These are phyloP conservation scores for Canariomyces notabilis DNA, from an alignment of 2,329 filamentous ascomycete species.

Conservation along the genomic window DNA sequence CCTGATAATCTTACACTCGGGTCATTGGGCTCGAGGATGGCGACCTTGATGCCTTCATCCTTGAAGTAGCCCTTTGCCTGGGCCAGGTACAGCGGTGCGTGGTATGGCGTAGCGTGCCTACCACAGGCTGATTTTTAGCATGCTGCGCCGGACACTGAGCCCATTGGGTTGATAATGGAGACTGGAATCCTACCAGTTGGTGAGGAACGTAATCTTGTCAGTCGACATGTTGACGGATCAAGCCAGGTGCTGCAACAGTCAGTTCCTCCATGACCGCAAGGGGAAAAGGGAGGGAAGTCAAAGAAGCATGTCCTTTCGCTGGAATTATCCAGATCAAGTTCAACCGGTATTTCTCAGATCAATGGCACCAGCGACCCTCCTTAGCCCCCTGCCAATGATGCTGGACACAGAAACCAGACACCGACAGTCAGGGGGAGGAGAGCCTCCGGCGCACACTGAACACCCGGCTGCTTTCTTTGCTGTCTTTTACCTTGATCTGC, in stretches of 20 bases:
- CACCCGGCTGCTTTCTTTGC: neutral
- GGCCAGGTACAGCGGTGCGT: constrained; percentile 71
- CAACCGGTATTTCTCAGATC: constrained; percentile 71
- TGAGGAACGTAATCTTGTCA: constrained; percentile 80
- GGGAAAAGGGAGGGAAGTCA: constrained; percentile 35
- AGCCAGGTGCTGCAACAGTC: constrained; percentile 36
- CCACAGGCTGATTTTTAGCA: neutral
- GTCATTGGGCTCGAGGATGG: constrained; percentile 72
- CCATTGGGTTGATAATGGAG: constrained; percentile 9
- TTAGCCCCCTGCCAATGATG: neutral
- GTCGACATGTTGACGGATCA: constrained; percentile 62
- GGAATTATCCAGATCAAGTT: constrained; percentile 98
- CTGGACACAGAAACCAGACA: neutral
- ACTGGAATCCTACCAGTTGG: constrained; percentile 62
- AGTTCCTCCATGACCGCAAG: constrained; percentile 6
- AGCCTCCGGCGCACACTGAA: neutral
- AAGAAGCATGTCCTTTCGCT: constrained; percentile 85
- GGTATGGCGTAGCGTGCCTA: constrained; percentile 79
- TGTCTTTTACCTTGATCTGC: neutral
- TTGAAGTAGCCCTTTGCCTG: constrained; percentile 71
- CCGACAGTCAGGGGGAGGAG: neutral
- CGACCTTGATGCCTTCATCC: constrained; percentile 72
- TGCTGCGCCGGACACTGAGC: neutral
- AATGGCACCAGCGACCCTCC: constrained; percentile 19
- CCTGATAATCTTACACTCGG: constrained; percentile 54